Percentiles rank a stretch among this genome's conserved stretches.
Conservation (phyloP, 2,329 filamentous ascomycete species). For the Dactylellina drechsleri region DNA sequence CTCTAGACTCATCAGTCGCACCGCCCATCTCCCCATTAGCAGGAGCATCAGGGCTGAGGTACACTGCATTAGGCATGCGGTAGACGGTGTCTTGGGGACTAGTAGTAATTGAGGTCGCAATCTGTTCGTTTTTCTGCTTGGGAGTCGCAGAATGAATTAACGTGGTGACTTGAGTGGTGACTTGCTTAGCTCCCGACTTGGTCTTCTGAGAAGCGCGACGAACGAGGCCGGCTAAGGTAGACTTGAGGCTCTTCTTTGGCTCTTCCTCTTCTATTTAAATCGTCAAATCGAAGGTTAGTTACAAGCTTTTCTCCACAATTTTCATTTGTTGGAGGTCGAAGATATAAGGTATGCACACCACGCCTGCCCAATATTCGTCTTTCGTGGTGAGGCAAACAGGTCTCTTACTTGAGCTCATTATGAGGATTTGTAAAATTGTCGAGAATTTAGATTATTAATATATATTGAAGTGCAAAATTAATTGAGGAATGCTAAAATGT, state of each 20-base stretch:
- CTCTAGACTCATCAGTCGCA: background rate
- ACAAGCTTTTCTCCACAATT: too few relatives aligned
- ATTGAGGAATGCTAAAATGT: too few relatives aligned
- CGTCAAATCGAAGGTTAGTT: too few relatives aligned
- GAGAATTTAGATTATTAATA: too few relatives aligned
- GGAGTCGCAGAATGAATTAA: constrained; percentile 17
- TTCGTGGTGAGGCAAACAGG: too few relatives aligned
- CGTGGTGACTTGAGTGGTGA: constrained; percentile 4
- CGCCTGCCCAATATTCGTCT: too few relatives aligned
- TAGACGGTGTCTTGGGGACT: background rate
- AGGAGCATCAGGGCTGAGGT: constrained; percentile 17
- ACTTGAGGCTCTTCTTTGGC: constrained; percentile 6
- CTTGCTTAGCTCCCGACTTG: constrained; percentile 3
- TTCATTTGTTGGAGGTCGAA: too few relatives aligned
- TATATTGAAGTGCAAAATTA: too few relatives aligned
- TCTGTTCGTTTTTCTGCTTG: background rate
- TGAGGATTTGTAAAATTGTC: too few relatives aligned
- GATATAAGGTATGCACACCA: too few relatives aligned
- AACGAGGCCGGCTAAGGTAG: background rate
- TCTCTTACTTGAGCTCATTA: too few relatives aligned
- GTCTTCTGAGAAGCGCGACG: constrained; percentile 24
- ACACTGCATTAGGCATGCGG: constrained; percentile 14
- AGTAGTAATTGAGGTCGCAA: background rate
- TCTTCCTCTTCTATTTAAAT: background rate
- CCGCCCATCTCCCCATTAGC: background rate